Evolutionary conservation across 805 yeast genomes (phyloP), one percentile per base, ranked within the genome.

Genomic region (Jamesozyma piceae): DNA sequence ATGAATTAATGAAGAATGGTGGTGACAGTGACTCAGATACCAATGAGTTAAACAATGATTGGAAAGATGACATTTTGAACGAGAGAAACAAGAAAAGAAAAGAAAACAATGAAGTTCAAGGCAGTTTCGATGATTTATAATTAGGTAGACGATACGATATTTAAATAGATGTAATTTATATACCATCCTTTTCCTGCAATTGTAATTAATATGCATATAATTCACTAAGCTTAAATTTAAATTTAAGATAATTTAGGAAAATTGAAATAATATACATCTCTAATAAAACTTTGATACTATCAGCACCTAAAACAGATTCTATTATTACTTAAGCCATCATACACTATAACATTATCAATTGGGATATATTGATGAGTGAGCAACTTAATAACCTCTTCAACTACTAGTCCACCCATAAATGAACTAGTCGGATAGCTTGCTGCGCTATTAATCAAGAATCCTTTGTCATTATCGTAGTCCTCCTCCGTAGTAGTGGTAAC

Each of bases 361-460:
- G 97, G 94, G 4, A 81, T 69, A 51, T 86, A 88, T 60, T 90
- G 97, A 30, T 74, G 73, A 2, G 95, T 86, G 20, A 84, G 51
- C 3, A 77, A 55, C 63, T 92, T 90, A 40, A 86, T 68, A 4
- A 75, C 78, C 57, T 90, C 98, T 57, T 90, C 96, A 3, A 87
- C 80, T 0, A 77, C 88, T 11, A 89, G 66, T 0, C 96, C 97
- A 2, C 96, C 97, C 49, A 85, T 66, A 3, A 86, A 61, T 4
- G 95, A 31, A 6, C 40, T 30, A 8, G 48, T 43, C 11, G 47
- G 39, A 35, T 44, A 71, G 13, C 15, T 27, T 18, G 81, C 65
- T 14, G 77, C 69, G 5, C 3, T 10, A 20, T 15, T 18, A 3
- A 32, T 18, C 15, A n/a, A 10, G 13, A 43, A 35, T 15, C 32